Evolutionary conservation across 225 moss, liverwort and hornwort genomes (phyloP).

Genomic region (Climacium dendroides): DNA sequence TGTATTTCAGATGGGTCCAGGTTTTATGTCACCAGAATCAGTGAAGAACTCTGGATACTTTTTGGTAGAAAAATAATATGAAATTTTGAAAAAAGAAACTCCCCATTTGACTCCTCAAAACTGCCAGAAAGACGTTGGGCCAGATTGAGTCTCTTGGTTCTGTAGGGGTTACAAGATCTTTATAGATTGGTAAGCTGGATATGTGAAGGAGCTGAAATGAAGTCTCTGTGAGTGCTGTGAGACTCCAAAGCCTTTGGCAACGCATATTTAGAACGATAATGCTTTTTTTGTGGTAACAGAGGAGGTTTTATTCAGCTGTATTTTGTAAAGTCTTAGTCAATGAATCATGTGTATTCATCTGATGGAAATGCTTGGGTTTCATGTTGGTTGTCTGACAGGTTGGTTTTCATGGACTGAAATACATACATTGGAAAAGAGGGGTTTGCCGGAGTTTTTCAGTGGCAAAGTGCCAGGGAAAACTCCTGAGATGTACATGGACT

Average conservation of each 20-base stretch:
- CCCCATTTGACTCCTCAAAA: background rate
- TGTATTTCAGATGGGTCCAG: background rate
- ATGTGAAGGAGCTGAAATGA: background rate
- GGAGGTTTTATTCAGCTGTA: background rate
- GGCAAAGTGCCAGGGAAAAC: conserved; percentile 56
- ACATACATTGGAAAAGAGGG: conserved; percentile 63
- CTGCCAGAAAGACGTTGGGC: background rate
- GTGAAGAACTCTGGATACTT: background rate
- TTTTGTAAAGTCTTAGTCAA: background rate
- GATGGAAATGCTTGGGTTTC: background rate
- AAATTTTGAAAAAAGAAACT: background rate
- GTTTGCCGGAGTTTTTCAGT: conserved; percentile 73
- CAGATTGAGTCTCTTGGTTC: background rate
- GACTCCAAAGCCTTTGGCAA: background rate
- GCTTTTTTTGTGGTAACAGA: background rate
- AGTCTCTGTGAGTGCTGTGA: background rate
- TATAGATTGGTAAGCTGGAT: background rate
- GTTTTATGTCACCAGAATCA: background rate
- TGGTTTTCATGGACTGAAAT: conserved; percentile 94
- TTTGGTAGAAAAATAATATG: background rate
- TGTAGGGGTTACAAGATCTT: background rate
- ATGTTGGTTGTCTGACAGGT: conserved; percentile 28
- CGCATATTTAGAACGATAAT: background rate
- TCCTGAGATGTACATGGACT: conserved; percentile 57
- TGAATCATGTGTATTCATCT: background rate